Evolutionary conservation across 768 basidiomycete species (phyloP).

Genomic region (Pleurotus djamor): DNA sequence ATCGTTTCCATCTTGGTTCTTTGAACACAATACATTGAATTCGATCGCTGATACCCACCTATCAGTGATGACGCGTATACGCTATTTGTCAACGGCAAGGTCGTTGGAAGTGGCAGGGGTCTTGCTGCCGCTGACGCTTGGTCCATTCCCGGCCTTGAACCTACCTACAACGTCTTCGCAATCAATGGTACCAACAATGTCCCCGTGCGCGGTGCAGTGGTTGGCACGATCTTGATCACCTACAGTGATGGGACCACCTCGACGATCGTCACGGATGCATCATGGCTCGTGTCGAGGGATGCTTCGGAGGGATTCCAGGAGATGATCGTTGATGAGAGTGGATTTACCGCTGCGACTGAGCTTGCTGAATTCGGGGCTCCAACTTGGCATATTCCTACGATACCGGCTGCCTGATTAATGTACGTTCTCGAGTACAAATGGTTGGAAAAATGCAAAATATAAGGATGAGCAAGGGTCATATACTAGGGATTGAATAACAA

Average conservation of each 20-base stretch:
- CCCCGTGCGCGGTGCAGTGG: constrained; percentile 21
- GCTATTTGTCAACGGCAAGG: constrained; percentile 3
- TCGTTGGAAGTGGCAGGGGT: constrained; percentile 18
- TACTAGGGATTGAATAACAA: too few species aligned
- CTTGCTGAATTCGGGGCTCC: background rate
- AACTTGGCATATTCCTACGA: background rate
- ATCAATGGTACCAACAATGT: constrained; percentile 23
- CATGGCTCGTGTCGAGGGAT: constrained; percentile 16
- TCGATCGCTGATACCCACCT: background rate
- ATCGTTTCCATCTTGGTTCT: background rate
- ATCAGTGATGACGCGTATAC: constrained; percentile 1
- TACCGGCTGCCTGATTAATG: too few species aligned
- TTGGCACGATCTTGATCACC: constrained; percentile 16
- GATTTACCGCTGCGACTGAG: constrained; percentile 23
- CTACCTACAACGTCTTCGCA: constrained; percentile 21
- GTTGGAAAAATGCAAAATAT: too few species aligned
- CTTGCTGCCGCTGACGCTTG: constrained; percentile 18
- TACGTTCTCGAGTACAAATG: too few species aligned
- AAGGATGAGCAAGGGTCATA: too few species aligned
- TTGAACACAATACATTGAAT: too few species aligned
- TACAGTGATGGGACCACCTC: constrained; percentile 19
- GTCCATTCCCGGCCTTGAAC: constrained; percentile 20
- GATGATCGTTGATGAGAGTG: constrained; percentile 24
- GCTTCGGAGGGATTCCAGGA: constrained; percentile 25
- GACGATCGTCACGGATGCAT: constrained; percentile 16